Evolutionary conservation across 2,329 filamentous ascomycete genomes (phyloP).

Genomic region (Claviceps sorghi): DNA sequence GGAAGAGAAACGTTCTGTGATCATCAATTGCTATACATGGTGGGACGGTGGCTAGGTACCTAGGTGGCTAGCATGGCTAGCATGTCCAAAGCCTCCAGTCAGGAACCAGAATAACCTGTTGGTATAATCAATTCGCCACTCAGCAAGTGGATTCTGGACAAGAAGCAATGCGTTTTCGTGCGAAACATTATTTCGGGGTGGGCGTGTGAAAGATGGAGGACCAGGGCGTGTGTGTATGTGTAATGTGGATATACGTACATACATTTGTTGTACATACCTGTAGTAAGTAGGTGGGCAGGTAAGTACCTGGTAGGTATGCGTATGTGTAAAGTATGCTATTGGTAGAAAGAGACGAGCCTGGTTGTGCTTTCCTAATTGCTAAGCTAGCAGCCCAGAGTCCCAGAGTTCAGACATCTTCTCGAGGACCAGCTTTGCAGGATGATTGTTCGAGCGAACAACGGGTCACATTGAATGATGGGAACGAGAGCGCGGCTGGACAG

Average conservation of each 20-base stretch:
- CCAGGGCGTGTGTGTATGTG: background rate
- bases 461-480: background rate
- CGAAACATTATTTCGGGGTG: background rate
- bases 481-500: no score
- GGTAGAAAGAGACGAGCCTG: background rate
- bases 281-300: no score
- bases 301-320: background rate
- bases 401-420: background rate
- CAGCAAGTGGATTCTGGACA: background rate
- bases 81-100: background rate
- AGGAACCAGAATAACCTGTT: background rate
- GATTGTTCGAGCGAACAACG: background rate
- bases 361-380: background rate
- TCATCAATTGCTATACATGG: background rate
- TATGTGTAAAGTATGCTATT: background rate
- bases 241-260: background rate
- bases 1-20: background rate
- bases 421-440: background rate
- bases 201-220: background rate
- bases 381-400: background rate
- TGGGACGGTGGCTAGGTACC: background rate
- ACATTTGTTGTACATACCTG: no score
- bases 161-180: background rate
- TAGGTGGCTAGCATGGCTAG: background rate
- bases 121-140: slow-evolving; percentile 1